These are phyloP conservation scores for Boletus insuetus DNA, from an alignment of 768 basidiomycete genomes.

Conservation along the genomic window DNA sequence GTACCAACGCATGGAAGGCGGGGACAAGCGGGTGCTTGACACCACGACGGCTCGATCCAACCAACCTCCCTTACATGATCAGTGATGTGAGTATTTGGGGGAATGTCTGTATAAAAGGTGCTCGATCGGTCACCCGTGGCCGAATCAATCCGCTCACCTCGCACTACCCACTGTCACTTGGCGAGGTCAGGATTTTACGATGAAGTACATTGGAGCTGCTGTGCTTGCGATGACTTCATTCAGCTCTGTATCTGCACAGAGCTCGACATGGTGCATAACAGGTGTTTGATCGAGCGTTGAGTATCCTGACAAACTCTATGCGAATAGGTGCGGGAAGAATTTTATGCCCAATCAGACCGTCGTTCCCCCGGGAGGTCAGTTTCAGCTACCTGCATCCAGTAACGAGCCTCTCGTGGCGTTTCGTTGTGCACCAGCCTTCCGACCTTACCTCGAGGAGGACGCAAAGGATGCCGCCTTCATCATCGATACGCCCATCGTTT, in stretches of 20 bases:
- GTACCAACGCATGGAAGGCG: no score
- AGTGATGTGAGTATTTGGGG: no score
- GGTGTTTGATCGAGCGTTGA: no score
- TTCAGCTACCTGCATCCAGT: constrained; percentile 36
- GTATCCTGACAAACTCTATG: neutral
- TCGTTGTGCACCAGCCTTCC: constrained; percentile 45
- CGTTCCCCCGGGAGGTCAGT: constrained; percentile 46
- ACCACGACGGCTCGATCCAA: no score
- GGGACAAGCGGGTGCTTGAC: no score
- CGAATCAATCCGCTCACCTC: neutral
- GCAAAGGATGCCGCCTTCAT: constrained; percentile 25
- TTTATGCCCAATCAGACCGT: constrained; percentile 41
- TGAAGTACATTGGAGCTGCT: constrained; percentile 15
- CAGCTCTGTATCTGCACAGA: constrained; percentile 16
- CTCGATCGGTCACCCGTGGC: no score
- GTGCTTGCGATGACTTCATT: constrained; percentile 12
- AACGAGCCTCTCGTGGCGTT: constrained; percentile 41
- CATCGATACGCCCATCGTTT: constrained; percentile 39
- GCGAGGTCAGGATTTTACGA: constrained; percentile 6
- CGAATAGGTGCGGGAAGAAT: constrained; percentile 49
- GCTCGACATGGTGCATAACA: constrained; percentile 23
- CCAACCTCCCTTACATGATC: no score
- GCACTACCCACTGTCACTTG: neutral
- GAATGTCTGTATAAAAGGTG: constrained; percentile 7
- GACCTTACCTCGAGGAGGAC: constrained; percentile 48